These are phyloP conservation scores for Caryopteris hybrid DNA, from an alignment of 305 asterid genomes.

Conservation along the genomic window DNA sequence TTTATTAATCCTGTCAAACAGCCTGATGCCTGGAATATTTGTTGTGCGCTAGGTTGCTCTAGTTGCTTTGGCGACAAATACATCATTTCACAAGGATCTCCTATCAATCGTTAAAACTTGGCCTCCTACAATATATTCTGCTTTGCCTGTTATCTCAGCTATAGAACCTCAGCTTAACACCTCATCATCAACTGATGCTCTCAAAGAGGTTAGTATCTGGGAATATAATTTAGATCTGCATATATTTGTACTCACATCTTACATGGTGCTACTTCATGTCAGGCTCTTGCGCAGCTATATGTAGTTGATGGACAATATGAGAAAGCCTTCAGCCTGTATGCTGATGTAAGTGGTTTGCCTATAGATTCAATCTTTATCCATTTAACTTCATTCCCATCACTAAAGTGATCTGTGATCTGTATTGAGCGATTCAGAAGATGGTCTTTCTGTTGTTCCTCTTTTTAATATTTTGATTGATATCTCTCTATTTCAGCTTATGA, in stretches of 20 bases:
- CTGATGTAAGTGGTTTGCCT: conserved; percentile 69
- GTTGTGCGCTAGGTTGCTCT: conserved; percentile 71
- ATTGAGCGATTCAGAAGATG: conserved; percentile 7
- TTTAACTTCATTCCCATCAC: neutral
- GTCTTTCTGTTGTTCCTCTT: conserved; percentile 12
- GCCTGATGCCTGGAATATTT: conserved; percentile 20
- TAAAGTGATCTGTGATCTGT: conserved; percentile 7
- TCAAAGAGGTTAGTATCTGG: conserved; percentile 67
- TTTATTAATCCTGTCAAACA: conserved; percentile 7
- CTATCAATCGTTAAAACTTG: conserved; percentile 80
- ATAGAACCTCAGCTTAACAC: conserved; percentile 91
- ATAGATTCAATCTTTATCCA: neutral
- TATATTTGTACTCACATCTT: conserved; percentile 12
- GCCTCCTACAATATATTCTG: conserved; percentile 82
- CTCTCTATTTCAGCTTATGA: conserved; percentile 69
- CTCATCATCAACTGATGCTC: conserved; percentile 75
- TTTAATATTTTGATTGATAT: conserved; percentile 18
- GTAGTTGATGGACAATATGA: conserved; percentile 82
- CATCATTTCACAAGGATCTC: conserved; percentile 90
- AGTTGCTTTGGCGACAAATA: conserved; percentile 89
- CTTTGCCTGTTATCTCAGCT: conserved; percentile 77
- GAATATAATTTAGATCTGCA: conserved; percentile 15
- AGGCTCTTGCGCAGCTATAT: conserved; percentile 94
- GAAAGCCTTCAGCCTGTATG: conserved; percentile 85
- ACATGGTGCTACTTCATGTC: conserved; percentile 25